Conservation (phyloP, 345 rosid genomes). For the Brassica nigra region DNA sequence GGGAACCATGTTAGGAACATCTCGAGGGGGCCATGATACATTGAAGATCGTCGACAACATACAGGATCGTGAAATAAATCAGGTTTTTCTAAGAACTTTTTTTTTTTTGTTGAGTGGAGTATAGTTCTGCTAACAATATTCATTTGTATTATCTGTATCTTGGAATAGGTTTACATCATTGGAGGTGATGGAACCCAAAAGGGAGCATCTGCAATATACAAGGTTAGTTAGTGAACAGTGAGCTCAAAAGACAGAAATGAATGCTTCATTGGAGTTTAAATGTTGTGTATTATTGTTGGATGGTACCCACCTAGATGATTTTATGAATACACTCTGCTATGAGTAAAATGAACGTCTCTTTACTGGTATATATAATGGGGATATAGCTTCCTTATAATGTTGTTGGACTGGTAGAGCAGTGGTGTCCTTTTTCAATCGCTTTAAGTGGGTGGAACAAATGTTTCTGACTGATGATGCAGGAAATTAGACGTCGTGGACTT, state of each 20-base stretch:
- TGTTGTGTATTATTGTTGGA: slow-evolving; percentile 10
- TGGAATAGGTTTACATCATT: slow-evolving; percentile 68
- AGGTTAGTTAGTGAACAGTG: slow-evolving; percentile 46
- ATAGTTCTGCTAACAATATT: slow-evolving; percentile 6
- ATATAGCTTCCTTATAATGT: neutral
- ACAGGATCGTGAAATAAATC: slow-evolving; percentile 90
- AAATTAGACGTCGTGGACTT: slow-evolving; percentile 76
- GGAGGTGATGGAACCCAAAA: slow-evolving; percentile 91
- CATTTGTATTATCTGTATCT: slow-evolving; percentile 20
- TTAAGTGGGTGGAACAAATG: neutral
- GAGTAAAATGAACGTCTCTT: neutral
- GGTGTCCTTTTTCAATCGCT: neutral
- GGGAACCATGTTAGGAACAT: slow-evolving; percentile 84
- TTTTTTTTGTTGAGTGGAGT: slow-evolving; percentile 2
- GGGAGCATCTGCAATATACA: slow-evolving; percentile 66
- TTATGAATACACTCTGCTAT: neutral
- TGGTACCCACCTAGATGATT: neutral
- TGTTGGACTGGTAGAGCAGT: slow-evolving; percentile 4
- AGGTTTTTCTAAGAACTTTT: slow-evolving; percentile 45
- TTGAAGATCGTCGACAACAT: slow-evolving; percentile 87
- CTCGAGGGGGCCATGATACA: slow-evolving; percentile 79
- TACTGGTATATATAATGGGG: neutral
- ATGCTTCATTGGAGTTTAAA: neutral
- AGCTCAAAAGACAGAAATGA: neutral
- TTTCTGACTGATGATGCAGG: slow-evolving; percentile 50